These are phyloP conservation scores for Hagleromyces aurorensis DNA, from an alignment of 805 yeast genomes.

Conservation along the genomic window DNA sequence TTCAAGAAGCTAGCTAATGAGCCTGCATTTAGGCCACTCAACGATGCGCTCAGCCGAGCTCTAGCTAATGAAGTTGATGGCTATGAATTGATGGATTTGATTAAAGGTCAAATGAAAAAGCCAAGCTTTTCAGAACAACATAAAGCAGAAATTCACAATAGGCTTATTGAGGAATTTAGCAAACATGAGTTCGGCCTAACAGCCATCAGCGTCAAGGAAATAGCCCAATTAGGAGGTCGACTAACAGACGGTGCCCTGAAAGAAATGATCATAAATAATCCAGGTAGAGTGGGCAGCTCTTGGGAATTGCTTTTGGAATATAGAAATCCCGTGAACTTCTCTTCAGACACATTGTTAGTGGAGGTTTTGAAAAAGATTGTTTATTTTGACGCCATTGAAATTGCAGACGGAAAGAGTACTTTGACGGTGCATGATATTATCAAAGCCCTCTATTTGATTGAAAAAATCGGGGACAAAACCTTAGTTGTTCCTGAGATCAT, in stretches of 20 bases:
- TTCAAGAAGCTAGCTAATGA: too few relatives aligned
- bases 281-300: slow-evolving; percentile 46
- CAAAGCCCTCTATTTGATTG: slow-evolving; percentile 20
- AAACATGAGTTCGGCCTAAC: slow-evolving; percentile 28
- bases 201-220: slow-evolving; percentile 24
- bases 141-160: slow-evolving; percentile 20
- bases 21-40: too few relatives aligned
- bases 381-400: slow-evolving; percentile 33
- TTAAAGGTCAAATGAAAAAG: slow-evolving; percentile 9
- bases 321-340: slow-evolving; percentile 4
- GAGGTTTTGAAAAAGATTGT: slow-evolving; percentile 33
- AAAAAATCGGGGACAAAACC: slow-evolving; percentile 11
- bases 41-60: too few relatives aligned
- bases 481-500: slow-evolving; percentile 6
- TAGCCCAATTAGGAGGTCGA: slow-evolving; percentile 17
- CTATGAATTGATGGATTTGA: slow-evolving; percentile 15
- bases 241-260: slow-evolving; percentile 21
- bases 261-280: slow-evolving; percentile 37
- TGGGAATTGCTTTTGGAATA: slow-evolving; percentile 39
- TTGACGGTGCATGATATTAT: slow-evolving; percentile 16
- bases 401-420: slow-evolving; percentile 26
- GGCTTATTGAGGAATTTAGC: slow-evolving; percentile 24
- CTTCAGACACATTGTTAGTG: slow-evolving; percentile 22
- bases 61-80: slow-evolving; percentile 13
- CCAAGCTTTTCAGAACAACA: slow-evolving; percentile 8